Conservation (phyloP, 2,329 filamentous ascomycete genomes). For the Colletotrichum somersetense region DNA sequence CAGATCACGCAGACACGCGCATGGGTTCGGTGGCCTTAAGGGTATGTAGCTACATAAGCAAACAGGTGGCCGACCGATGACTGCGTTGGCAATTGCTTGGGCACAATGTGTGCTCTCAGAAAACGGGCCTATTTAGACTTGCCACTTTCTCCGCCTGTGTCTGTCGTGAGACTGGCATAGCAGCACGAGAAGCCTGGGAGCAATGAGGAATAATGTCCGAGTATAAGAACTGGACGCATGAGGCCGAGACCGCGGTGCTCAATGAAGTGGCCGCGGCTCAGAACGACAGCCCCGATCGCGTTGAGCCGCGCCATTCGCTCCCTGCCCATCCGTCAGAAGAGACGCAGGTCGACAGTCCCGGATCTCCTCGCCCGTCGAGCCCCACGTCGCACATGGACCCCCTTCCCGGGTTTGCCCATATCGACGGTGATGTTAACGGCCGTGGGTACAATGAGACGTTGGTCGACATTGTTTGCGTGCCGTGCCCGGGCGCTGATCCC, state of each 20-base stretch:
- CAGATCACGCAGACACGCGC: conserved; percentile 15
- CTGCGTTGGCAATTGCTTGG: conserved; percentile 11
- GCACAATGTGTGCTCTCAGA: neutral
- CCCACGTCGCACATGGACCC: conserved; percentile 46
- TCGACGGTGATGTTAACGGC: conserved; percentile 58
- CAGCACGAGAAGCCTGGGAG: too few relatives aligned
- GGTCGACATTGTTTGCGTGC: conserved; percentile 66
- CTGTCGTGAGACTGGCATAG: neutral
- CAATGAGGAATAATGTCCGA: conserved; percentile 6
- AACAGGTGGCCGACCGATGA: conserved; percentile 12
- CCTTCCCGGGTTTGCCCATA: conserved; percentile 56
- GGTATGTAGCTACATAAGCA: conserved; percentile 17
- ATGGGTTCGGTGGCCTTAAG: conserved; percentile 2
- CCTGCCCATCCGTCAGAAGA: conserved; percentile 18
- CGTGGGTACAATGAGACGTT: conserved; percentile 64
- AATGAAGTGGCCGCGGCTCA: conserved; percentile 22
- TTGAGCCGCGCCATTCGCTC: neutral
- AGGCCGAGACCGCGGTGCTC: conserved; percentile 26
- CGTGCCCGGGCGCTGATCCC: conserved; percentile 65
- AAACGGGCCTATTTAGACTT: neutral
- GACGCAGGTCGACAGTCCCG: neutral
- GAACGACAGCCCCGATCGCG: conserved; percentile 10
- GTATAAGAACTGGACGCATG: conserved; percentile 23
- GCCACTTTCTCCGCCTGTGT: too few relatives aligned
- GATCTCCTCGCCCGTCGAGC: neutral